Base-by-base conservation (phyloP, 371 early-diverging fungal species). In the Thermomucor indicae-seudaticae region DNA sequence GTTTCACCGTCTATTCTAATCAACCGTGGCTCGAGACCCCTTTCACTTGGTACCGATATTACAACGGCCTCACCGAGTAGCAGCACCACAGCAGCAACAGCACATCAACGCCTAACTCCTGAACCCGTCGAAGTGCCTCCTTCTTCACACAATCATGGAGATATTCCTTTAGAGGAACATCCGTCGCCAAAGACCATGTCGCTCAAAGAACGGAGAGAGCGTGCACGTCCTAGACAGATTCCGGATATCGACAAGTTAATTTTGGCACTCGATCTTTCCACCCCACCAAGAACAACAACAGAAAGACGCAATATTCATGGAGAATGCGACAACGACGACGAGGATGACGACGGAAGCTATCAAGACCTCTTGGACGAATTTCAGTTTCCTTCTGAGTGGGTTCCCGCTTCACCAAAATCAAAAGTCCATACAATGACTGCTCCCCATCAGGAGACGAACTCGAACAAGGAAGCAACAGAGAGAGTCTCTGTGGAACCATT, bases 291-390 rank as follows among this genome's bases (percentile, higher is more conserved):
- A n/a, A n/a, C n/a, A n/a, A n/a, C n/a, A n/a, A n/a, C n/a, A n/a
- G n/a, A n/a, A n/a, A n/a, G n/a, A n/a, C n/a, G n/a, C n/a, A n/a
- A n/a, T n/a, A n/a, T n/a, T n/a, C n/a, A n/a, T n/a, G n/a, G n/a
- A n/a, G n/a, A n/a, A n/a, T n/a, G n/a, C n/a, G n/a, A n/a, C n/a
- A n/a, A 47, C 1, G 35, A 47, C 1, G 34, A 47, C 6, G 54
- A 54, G 3, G 54, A 54, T 12, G 54, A 47, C 4, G 37, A 39
- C 20, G 29, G 20, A 23, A 31, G 38, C 37, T 54, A 54, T 27
- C 39, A 32, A n/a, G 34, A 54, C 16, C 24, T 54, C 17, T 23
- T 54, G 31, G 43, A 47, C 12, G 54, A 54, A 17, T 54, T 54
- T 31, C 54, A 16, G n/a, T 10, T 54, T 6, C 54, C 54, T n/a